Evolutionary conservation across 1,284 basidiomycete species (phyloP), one percentile per base, ranked within the genome.

Genomic region (Ganoderma resinaceum): DNA sequence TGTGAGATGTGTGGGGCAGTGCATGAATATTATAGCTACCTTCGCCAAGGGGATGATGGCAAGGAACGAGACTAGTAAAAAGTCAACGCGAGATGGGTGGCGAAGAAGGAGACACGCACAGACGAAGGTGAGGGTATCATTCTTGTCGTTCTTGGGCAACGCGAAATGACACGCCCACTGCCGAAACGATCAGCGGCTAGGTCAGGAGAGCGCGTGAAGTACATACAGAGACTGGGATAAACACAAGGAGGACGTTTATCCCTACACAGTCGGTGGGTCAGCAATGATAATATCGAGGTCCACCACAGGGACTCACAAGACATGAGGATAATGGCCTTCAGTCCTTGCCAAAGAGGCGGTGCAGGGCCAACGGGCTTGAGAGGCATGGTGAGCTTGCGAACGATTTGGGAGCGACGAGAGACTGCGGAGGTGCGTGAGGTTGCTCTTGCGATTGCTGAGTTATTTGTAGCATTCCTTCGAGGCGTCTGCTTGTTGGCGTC

Each of bases 21-120:
- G 42, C n/a, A 23, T 37, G 7, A n/a, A 18, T n/a, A 0, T 16
- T 12, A 14, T 18, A 4, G 55, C 29, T 61, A 89, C 91, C 82
- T 91, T 91, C 23, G 95, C 95, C 6, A 93, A 81, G 12, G 91
- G 91, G 74, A 93, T 86, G 61, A 93, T 91, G 4, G 91, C 85
- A 61, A 93, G 78, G 76, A 95, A 91, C 1, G 89, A 88, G 73
- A 91, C 91, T 93, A 69, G 20, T 18, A 23, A 16, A 7, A 59
- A 43, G 63, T 67, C 20, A 73, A 62, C 53, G 31, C 46, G 9
- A 43, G 3, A 35, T 3, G 26, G 3, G 12, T 38, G 8, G 26
- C 5, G 43, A 42, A 31, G 3, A 53, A 31, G 20, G 23, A 3
- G 4, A n/a, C 7, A 84, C 91, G 74, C 74, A 92, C 91, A 90